These are phyloP conservation scores for Botryobasidium botryosum DNA, from an alignment of 768 basidiomycete species.

Conservation along the genomic window DNA sequence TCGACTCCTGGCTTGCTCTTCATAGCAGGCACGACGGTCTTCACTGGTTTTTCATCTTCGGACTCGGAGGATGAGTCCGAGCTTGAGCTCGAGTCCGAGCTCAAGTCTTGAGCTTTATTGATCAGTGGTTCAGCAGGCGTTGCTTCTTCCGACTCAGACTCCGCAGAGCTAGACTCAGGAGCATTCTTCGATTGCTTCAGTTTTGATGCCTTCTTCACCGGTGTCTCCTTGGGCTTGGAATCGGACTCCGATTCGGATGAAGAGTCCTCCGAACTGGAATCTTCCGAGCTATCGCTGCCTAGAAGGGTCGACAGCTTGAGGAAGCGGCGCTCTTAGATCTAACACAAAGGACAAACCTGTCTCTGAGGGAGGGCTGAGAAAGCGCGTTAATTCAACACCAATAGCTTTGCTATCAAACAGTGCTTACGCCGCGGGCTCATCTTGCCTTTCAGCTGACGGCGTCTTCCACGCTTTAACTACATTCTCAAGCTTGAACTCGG, in stretches of 20 bases:
- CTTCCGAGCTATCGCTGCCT: too few relatives aligned
- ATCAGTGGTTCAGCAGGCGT: too few relatives aligned
- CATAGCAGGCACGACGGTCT: background rate
- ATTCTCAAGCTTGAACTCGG: conserved; percentile 37
- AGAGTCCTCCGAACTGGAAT: too few relatives aligned
- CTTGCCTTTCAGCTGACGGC: background rate
- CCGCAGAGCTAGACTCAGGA: too few relatives aligned
- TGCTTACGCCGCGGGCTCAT: background rate
- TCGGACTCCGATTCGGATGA: background rate
- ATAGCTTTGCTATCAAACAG: background rate
- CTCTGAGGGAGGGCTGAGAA: background rate
- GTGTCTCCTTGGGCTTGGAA: background rate
- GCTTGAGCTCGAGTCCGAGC: background rate
- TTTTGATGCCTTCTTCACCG: too few relatives aligned
- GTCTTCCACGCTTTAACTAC: conserved; percentile 52
- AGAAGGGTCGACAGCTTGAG: too few relatives aligned
- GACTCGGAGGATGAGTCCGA: background rate
- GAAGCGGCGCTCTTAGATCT: too few relatives aligned
- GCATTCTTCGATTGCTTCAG: too few relatives aligned
- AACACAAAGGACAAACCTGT: background rate
- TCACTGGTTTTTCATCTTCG: background rate
- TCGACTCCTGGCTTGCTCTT: conserved; percentile 1
- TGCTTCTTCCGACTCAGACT: too few relatives aligned
- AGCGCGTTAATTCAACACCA: background rate
- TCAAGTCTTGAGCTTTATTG: too few relatives aligned